Evolutionary conservation across 2,329 filamentous ascomycete species (phyloP), one percentile per base, ranked within the genome.

Genomic region (Penicillium palitans): DNA sequence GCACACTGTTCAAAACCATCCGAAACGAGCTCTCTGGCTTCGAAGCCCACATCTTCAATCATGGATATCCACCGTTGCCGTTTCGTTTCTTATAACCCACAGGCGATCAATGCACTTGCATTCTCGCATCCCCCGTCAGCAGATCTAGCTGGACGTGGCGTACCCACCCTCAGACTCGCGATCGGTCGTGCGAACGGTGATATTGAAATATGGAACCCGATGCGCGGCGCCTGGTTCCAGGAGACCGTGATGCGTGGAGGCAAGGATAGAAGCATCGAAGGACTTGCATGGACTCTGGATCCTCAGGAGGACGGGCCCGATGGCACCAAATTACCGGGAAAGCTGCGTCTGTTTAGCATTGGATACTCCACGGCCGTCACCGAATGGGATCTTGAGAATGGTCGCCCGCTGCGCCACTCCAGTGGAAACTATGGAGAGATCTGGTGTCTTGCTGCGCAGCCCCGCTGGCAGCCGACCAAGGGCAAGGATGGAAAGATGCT

Each of bases 11-110:
- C 25, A 39, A 58, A 54, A 45, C 44, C 25, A 37, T 48, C 33
- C 58, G 57, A 59, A 61, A 52, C 56, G 56, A 59, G 55, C 55
- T 60, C 59, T 60, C 61, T 41, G 61, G 57, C 60, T 61, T 62
- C 57, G 53, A 61, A 60, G 52, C 54, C 59, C 44, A 50, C 45
- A 52, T 51, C 52, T 35, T 35, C 57, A 59, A 71, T 45, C 60
- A 97, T 98, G 93, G 93, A 98, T 78, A 89, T 99, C 73, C 95
- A 99, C 81, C 91, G 95, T 70, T 96, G 93, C 73, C 91, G 95
- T 72, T 99, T 99, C 79, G 90, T 99, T 67, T 90, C 90, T 41
- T 98, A 90, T 77, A 91, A 92, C 64, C 89, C 91, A 8, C 91
- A 91, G 60, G 89, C 92, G 58, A 97, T 99, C 77, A 98, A 96